A percentile compares a stretch with the other conserved stretches of the same genome.
Conservation (phyloP, 2,329 filamentous ascomycete species). For the Fusarium robinianum region DNA sequence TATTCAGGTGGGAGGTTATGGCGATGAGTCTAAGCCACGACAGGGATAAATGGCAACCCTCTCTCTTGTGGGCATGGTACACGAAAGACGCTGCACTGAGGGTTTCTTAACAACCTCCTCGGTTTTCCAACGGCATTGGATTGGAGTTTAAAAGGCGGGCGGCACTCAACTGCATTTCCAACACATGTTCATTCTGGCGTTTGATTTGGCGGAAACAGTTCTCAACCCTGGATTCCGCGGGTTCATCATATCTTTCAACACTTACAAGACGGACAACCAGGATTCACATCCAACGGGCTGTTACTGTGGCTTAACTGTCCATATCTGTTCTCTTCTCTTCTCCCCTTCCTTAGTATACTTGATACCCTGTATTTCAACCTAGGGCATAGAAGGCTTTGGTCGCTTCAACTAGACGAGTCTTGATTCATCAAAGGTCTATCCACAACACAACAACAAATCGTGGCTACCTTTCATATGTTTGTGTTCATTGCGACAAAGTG, state of each 20-base stretch:
- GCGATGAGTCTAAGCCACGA: conserved; percentile 55
- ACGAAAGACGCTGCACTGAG: neutral
- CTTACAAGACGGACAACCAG: conserved; percentile 16
- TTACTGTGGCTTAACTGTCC: no score
- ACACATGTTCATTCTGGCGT: conserved; percentile 29
- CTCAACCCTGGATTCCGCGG: conserved; percentile 42
- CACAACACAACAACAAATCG: neutral
- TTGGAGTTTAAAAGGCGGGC: conserved; percentile 17
- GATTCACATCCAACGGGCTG: no score
- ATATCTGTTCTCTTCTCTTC: no score
- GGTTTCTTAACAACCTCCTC: conserved; percentile 32
- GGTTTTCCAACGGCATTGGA: conserved; percentile 10
- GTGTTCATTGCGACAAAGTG: conserved; percentile 16
- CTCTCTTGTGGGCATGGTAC: neutral
- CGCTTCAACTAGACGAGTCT: conserved; percentile 40
- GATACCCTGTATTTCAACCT: conserved; percentile 46
- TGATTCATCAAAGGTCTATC: conserved; percentile 10
- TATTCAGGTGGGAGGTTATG: conserved; percentile 59
- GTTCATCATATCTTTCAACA: conserved; percentile 38
- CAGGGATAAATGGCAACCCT: conserved; percentile 27
- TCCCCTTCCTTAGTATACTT: conserved; percentile 25
- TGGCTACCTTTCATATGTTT: neutral
- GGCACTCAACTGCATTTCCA: conserved; percentile 43
- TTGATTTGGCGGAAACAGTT: conserved; percentile 32
- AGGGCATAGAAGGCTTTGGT: conserved; percentile 34